Percentiles rank a stretch among this genome's conserved stretches.
Evolutionary conservation across 768 basidiomycete genomes (phyloP).

Genomic region (Amanita jacksonii): DNA sequence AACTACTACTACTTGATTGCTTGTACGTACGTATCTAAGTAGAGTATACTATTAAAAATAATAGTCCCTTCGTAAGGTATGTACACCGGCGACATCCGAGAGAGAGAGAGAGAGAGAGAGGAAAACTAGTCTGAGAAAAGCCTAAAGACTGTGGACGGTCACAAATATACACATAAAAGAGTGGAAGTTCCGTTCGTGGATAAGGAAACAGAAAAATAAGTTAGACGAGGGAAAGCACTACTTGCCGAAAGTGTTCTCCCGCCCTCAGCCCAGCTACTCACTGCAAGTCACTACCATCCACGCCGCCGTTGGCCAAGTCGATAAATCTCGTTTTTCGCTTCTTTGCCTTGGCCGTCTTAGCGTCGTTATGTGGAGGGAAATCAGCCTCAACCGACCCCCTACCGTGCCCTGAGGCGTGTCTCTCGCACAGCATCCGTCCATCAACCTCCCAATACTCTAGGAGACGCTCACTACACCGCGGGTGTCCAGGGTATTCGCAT

Average conservation of each 20-base stretch:
- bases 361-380: slow-evolving; percentile 14
- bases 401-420: slow-evolving; percentile 42
- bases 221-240: not conserved
- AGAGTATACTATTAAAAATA: no score
- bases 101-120: no score
- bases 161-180: not conserved
- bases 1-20: no score
- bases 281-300: slow-evolving; percentile 17
- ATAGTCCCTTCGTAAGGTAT: no score
- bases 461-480: slow-evolving; percentile 43
- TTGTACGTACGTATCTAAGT: no score
- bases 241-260: no score
- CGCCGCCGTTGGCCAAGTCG: slow-evolving; percentile 41
- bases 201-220: not conserved
- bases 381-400: slow-evolving; percentile 16
- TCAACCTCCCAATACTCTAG: slow-evolving; percentile 90
- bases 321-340: slow-evolving; percentile 79
- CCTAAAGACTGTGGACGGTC: no score
- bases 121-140: no score
- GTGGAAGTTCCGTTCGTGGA: not conserved
- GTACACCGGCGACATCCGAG: no score
- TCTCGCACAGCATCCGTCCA: slow-evolving; percentile 78
- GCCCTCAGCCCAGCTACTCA: slow-evolving; percentile 5
- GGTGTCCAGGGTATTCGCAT: slow-evolving; percentile 58
- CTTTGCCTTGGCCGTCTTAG: slow-evolving; percentile 35